A percentile compares a stretch with the other conserved stretches of the same genome.
Conservation (phyloP, 306 rosid genomes). For the Abrus precatorius region DNA sequence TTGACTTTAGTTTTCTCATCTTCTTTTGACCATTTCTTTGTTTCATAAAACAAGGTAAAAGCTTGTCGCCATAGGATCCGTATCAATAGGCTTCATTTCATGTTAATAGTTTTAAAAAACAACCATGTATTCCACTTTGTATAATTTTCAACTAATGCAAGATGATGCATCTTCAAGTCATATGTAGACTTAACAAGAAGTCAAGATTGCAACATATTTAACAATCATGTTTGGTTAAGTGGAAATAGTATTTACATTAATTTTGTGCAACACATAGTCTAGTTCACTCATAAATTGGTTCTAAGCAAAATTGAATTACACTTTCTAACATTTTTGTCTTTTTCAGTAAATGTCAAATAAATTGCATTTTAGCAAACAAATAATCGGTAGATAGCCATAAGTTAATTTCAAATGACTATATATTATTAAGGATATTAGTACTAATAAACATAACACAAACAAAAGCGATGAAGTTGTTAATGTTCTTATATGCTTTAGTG, state of each 20-base stretch:
- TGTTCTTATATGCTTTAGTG: background rate
- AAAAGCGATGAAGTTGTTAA: background rate
- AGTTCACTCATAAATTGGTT: background rate
- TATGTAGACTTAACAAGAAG: background rate
- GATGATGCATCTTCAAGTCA: background rate
- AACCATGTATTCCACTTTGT: background rate
- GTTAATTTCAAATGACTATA: conserved; percentile 3
- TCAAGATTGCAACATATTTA: background rate
- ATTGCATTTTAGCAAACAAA: background rate
- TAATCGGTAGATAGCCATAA: background rate
- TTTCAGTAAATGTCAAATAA: background rate
- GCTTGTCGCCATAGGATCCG: background rate
- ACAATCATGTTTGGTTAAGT: background rate
- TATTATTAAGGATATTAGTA: conserved; percentile 16
- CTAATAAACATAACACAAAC: background rate
- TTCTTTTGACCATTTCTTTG: background rate
- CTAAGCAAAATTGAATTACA: background rate
- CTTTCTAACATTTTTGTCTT: conserved; percentile 21
- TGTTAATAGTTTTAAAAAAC: background rate
- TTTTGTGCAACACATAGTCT: background rate
- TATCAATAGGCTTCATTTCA: conserved; percentile 2
- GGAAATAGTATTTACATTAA: background rate
- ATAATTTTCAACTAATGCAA: background rate
- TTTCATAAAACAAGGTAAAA: background rate
- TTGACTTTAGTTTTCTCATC: background rate